Evolutionary conservation across 768 basidiomycete genomes (phyloP).

Genomic region (Serendipita sp.): DNA sequence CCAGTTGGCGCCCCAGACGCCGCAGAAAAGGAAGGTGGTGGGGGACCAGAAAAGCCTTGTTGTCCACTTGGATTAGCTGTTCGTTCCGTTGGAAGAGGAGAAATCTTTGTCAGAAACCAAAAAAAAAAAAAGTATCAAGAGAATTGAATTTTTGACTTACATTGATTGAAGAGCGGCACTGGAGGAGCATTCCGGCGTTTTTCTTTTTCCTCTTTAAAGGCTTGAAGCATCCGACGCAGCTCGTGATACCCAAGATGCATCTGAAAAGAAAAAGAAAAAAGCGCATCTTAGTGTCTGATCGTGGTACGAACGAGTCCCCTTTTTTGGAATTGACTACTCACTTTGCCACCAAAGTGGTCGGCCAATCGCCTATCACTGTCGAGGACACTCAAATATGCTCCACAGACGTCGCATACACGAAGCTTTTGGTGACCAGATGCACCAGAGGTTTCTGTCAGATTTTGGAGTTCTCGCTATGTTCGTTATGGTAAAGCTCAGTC

Average conservation of each 20-base stretch:
- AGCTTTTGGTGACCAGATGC: conserved; percentile 99
- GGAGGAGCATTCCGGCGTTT: conserved; percentile 51
- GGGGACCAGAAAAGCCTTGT: not conserved
- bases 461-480: conserved; percentile 73
- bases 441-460: conserved; percentile 92
- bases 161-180: not conserved
- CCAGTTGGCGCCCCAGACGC: not conserved
- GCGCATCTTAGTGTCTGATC: conserved; percentile 86
- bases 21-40: not conserved
- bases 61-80: not conserved
- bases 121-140: not conserved
- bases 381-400: conserved; percentile 94
- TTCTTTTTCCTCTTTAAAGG: conserved; percentile 83
- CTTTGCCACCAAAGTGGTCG: conserved; percentile 99
- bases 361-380: conserved; percentile 97
- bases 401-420: conserved; percentile 99
- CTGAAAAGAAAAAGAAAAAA: conserved; percentile 55
- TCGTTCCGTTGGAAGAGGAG: not conserved
- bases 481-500: not conserved
- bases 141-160: not conserved
- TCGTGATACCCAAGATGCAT: conserved; percentile 99
- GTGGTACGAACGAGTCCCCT: conserved; percentile 99
- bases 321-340: conserved; percentile 23
- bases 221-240: conserved; percentile 79
- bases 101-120: not conserved